Evolutionary conservation across 164 flowering plant genomes (phyloP).

Genomic region (Annona cherimola): DNA sequence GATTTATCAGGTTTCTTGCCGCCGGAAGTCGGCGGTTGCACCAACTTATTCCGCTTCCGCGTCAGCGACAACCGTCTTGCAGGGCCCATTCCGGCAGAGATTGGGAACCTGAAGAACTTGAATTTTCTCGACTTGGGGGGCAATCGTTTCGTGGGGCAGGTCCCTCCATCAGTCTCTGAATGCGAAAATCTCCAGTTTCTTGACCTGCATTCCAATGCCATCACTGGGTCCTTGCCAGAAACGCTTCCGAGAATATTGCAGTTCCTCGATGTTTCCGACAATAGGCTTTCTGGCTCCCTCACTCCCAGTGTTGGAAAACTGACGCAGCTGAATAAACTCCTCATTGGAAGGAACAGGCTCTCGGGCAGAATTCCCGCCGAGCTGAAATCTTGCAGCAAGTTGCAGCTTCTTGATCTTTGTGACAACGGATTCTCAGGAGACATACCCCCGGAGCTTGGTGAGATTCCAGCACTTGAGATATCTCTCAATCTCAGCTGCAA

Average conservation of each 20-base stretch:
- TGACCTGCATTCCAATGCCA: slow-evolving; percentile 70
- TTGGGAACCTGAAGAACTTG: slow-evolving; percentile 55
- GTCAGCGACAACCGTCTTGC: slow-evolving; percentile 51
- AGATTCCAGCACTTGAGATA: slow-evolving; percentile 65
- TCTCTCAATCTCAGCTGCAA: slow-evolving; percentile 85
- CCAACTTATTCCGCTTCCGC: slow-evolving; percentile 55
- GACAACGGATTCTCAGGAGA: slow-evolving; percentile 62
- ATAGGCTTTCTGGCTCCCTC: slow-evolving; percentile 59
- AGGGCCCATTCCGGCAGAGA: slow-evolving; percentile 77
- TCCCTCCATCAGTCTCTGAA: slow-evolving; percentile 60
- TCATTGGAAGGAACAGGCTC: slow-evolving; percentile 51
- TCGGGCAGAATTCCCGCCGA: slow-evolving; percentile 73
- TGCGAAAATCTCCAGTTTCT: slow-evolving; percentile 69
- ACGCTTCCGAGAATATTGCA: slow-evolving; percentile 56
- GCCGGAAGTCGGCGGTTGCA: slow-evolving; percentile 83
- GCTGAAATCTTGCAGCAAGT: slow-evolving; percentile 56
- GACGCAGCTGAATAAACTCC: slow-evolving; percentile 57
- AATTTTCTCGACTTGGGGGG: slow-evolving; percentile 73
- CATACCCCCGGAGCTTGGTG: slow-evolving; percentile 69
- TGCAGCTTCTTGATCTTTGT: slow-evolving; percentile 67
- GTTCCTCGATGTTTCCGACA: slow-evolving; percentile 69
- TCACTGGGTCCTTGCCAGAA: slow-evolving; percentile 59
- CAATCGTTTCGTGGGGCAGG: slow-evolving; percentile 56
- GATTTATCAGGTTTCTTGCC: slow-evolving; percentile 77
- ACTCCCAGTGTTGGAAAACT: slow-evolving; percentile 46